Base-by-base conservation (phyloP, 495 filamentous ascomycete species). In the Penicillium canescens region DNA sequence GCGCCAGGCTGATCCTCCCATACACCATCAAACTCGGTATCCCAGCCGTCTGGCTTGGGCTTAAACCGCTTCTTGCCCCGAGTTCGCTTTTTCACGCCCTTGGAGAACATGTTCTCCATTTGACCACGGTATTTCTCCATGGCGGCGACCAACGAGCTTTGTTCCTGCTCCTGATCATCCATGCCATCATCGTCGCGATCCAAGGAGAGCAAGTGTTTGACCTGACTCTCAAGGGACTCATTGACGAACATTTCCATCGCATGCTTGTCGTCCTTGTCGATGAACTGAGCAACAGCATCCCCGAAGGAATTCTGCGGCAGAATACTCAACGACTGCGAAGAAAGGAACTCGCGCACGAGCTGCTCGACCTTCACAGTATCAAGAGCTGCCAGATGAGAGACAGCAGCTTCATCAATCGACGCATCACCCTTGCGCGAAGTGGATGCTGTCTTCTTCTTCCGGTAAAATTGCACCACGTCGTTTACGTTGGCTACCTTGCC, bases 221-320 rank as follows among this genome's bases (percentile, higher is more conserved):
- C 75, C 60, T 96, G 91, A 53, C 77, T 83, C 12, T 82, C 77
- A 2, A 98, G 75, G 20, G 87, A 90, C 13, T 95, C 86, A 38
- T 84, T 84, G 21, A 98, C 88, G 60, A 98, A 98, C 59, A 81
- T 82, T 60, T 96, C 87, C 81, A 98, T 88, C 0, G 92, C 92
- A 57, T 94, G 85, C 57, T 91, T 95, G 70, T 99, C 94, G 60
- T 96, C 90, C 57, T 98, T 98, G 68, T 92, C 86, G 21, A 98
- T 90, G 66, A 92, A 99, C 55, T 95, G 90, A 48, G 85, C 85
- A 7, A 99, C 91, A 0, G 94, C 95, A 69, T 98, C 92, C 6
- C 91, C 88, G 63, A 99, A 96, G 0, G 84, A 88, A 46, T 91
- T 92, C 61, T 93, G 86, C 0, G 94, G 92, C 0, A 99, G 77